Conservation (phyloP, 2,329 filamentous ascomycete genomes). For the Xylaria arbuscula region DNA sequence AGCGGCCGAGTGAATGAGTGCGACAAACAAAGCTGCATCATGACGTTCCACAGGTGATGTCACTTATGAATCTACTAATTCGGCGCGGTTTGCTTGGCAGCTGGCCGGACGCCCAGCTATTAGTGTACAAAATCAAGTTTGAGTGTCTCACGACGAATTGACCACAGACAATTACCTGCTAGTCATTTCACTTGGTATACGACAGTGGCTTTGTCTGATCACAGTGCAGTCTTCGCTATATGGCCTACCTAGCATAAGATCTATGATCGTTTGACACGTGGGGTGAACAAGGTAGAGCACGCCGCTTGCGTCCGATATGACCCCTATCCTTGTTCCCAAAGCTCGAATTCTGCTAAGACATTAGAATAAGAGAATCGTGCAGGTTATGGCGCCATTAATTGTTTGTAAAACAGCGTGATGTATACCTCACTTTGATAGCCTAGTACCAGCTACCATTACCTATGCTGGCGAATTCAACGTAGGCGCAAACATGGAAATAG, state of each 20-base stretch:
- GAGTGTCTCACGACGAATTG: background rate
- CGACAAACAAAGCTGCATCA: background rate
- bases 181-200: background rate
- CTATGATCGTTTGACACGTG: too few relatives aligned
- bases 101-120: background rate
- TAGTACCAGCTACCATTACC: too few relatives aligned
- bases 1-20: background rate
- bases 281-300: too few relatives aligned
- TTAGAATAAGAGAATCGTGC: too few relatives aligned
- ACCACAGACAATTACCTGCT: background rate
- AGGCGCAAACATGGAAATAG: too few relatives aligned
- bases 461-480: too few relatives aligned
- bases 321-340: too few relatives aligned
- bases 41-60: conserved; percentile 21
- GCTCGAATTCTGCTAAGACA: too few relatives aligned
- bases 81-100: conserved; percentile 2
- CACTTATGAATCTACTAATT: background rate
- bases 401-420: too few relatives aligned
- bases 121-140: conserved; percentile 11
- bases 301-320: too few relatives aligned
- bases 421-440: too few relatives aligned
- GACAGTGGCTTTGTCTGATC: background rate
- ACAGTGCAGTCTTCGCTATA: background rate
- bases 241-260: background rate
- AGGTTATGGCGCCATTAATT: too few relatives aligned